Evolutionary conservation across 352 stramenopile species (phyloP).

Genomic region (Globisporangium middletonii): DNA sequence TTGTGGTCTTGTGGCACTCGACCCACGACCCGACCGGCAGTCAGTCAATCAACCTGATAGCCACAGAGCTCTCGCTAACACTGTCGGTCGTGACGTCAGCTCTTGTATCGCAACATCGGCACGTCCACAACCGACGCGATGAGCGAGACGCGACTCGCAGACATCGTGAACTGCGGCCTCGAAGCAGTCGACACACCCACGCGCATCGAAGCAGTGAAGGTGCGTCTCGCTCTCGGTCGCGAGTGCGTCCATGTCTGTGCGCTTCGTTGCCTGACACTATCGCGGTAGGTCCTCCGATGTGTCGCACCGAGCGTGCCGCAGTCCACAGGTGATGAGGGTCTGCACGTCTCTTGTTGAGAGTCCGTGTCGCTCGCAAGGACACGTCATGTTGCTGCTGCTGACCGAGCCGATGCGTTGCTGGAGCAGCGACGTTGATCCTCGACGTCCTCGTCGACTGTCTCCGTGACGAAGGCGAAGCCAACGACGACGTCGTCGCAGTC

Average conservation of each 20-base stretch:
- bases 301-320: not conserved
- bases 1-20: not conserved
- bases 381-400: not conserved
- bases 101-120: too few species aligned
- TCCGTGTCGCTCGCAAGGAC: not conserved
- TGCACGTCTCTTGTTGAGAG: not conserved
- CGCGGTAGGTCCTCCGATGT: not conserved
- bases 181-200: not conserved
- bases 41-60: too few species aligned
- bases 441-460: conserved; percentile 10
- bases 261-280: not conserved
- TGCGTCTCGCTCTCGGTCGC: not conserved
- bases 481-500: not conserved
- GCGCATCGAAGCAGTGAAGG: conserved; percentile 8
- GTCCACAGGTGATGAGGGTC: not conserved
- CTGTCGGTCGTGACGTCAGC: too few species aligned
- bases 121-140: not conserved
- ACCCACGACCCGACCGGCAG: too few species aligned
- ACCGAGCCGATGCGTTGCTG: not conserved
- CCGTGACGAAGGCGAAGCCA: conserved; percentile 1
- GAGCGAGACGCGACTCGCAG: conserved; percentile 3
- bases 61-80: too few species aligned
- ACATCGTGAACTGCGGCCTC: conserved; percentile 10
- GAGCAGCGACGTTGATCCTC: conserved; percentile 7
- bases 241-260: not conserved